Evolutionary conservation across 2,329 filamentous ascomycete species (phyloP), one percentile per base, ranked within the genome.

Genomic region (Dendryphion nanum): DNA sequence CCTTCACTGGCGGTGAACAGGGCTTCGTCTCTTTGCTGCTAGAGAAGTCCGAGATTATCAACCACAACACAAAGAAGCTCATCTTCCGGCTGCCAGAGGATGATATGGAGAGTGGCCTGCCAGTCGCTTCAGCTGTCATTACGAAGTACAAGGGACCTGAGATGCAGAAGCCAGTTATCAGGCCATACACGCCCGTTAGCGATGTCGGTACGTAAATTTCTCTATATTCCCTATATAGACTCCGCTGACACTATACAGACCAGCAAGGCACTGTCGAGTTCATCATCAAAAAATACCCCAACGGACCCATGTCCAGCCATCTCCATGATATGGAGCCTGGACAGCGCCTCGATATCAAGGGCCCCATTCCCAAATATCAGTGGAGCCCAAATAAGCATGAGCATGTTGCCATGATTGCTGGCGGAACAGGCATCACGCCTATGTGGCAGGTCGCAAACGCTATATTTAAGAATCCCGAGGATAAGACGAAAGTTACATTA

Each of bases 401-500:
- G 44, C 89, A 97, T 75, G 81, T 94, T 56, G 84, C 81, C 26
- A 76, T 91, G 50, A 79, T 98, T 47, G 89, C 91, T n/a, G 93
- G 93, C 57, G 93, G 93, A 50, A 96, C 93, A 6, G 93, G 93
- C 45, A 95, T 98, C 68, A 93, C 93, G 8, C 93, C 93, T 53
- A 96, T 97, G 91, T 97, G 87, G 77, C 93, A 98, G 76, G 82
- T 98, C 31, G 76, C 82, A 50, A 88, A 88, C 47, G 79, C 83
- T 62, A 95, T 98, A 72, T 95, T 97, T 82, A 88, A 85, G 71
- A 95, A 96, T 79, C 89, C 91, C 44, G 81, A 87, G 30, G 93
- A 98, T 74, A 90, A 93, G 81, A 98, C 93, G 57, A 95, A 95
- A 76, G 89, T 98, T 29, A 97, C 91, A 5, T 82, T 98, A 20